Percentiles rank a stretch among this genome's conserved stretches.
These are phyloP conservation scores for Suillus brevipes DNA, from an alignment of 768 basidiomycete genomes.

Conservation along the genomic window DNA sequence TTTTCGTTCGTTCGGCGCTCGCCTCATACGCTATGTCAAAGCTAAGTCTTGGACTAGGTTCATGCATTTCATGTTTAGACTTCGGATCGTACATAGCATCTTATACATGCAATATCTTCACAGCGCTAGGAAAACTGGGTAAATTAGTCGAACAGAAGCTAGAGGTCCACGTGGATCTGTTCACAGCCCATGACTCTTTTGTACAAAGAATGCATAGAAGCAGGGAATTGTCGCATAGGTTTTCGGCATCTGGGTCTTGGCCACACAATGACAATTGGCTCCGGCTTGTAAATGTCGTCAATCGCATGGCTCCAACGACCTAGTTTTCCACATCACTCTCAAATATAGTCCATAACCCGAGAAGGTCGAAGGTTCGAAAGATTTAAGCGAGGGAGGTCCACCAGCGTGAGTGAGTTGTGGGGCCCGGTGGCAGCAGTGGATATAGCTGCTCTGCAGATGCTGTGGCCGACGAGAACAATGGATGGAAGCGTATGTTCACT, in stretches of 20 bases:
- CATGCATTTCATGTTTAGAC: conserved; percentile 3
- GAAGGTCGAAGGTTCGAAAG: conserved; percentile 42
- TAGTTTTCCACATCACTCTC: conserved; percentile 40
- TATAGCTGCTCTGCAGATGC: conserved; percentile 66
- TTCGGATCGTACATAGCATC: not conserved
- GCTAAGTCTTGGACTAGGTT: conserved; percentile 9
- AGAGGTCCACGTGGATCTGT: not conserved
- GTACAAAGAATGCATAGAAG: not conserved
- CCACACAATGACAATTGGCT: conserved; percentile 49
- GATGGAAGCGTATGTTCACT: conserved; percentile 2
- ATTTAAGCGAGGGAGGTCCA: conserved; percentile 63
- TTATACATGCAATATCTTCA: not conserved
- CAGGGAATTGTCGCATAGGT: not conserved
- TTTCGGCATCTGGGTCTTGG: conserved; percentile 20
- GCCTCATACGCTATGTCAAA: conserved; percentile 7
- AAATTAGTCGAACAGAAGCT: not conserved
- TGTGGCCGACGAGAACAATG: conserved; percentile 85
- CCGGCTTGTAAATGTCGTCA: conserved; percentile 47
- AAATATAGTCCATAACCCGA: conserved; percentile 24
- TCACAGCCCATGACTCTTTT: not conserved
- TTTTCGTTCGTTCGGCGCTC: not conserved
- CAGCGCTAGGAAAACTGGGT: not conserved
- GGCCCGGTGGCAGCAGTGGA: conserved; percentile 26
- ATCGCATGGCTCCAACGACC: conserved; percentile 60
- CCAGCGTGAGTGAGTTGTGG: conserved; percentile 61